Evolutionary conservation across 164 flowering plant genomes (phyloP), one percentile per base, ranked within the genome.

Genomic region (Sedum album): DNA sequence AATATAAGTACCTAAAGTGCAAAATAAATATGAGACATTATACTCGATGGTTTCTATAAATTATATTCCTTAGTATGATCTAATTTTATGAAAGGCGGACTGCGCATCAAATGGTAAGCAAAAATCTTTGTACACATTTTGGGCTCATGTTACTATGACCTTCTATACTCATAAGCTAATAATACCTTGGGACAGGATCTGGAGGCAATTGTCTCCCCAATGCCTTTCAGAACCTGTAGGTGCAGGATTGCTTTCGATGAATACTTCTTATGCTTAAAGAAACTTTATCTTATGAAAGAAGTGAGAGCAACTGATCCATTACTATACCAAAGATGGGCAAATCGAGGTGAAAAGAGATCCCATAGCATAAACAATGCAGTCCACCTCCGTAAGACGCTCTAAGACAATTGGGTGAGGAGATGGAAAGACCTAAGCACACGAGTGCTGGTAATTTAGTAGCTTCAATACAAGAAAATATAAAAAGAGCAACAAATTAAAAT

Each of bases 291-390:
- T 42, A 15, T 42, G 48, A 42, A 10, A 42, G 11, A 42, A 42
- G 13, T 42, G 48, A 8, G 38, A 35, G 17, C 17, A 49, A 49
- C 26, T 25, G 31, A 26, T 55, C 14, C 2, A 63, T n/a, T 48
- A 63, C 31, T 36, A 77, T 87, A 93, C 98, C 93, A 93, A 76
- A 57, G 98, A 91, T 36, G 98, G 98, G 73, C 98, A 93, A 46
- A 89, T 76, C 33, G 98, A 93, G 70, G 98, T 91, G 71, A 91
- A 93, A 62, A 93, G 90, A 31, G 98, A 93, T 2, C 97, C 98
- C 97, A 93, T 93, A 31, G 94, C 95, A 84, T 88, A 93, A 53
- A 93, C 80, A 70, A 93, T 81, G 78, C 97, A 89, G 63, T 93
- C 93, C 68, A 86, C 95, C 42, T 70, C 77, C 21, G 73, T 77